These are phyloP conservation scores for Phytophthora kernoviae DNA, from an alignment of 352 stramenopile genomes.

Conservation along the genomic window DNA sequence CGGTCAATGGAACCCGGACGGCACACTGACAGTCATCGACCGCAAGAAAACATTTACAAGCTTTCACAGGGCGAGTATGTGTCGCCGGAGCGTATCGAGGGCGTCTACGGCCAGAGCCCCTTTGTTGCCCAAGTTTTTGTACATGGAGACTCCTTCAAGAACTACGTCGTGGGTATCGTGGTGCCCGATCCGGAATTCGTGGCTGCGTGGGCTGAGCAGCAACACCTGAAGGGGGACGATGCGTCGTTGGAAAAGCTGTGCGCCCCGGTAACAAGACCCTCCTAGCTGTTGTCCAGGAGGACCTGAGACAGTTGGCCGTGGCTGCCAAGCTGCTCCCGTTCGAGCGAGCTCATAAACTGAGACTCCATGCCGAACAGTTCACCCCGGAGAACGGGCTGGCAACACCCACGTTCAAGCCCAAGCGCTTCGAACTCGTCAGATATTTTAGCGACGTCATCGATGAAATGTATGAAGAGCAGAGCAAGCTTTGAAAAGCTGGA, in stretches of 20 bases:
- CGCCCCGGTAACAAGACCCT: slow-evolving; percentile 36
- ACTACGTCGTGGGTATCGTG: slow-evolving; percentile 91
- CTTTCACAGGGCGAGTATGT: slow-evolving; percentile 95
- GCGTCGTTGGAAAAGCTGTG: slow-evolving; percentile 34
- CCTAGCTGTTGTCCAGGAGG: slow-evolving; percentile 32
- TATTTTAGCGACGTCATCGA: slow-evolving; percentile 57
- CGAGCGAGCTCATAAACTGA: slow-evolving; percentile 90
- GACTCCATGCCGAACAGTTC: slow-evolving; percentile 90
- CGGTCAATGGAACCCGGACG: slow-evolving; percentile 91
- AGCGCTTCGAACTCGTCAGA: slow-evolving; percentile 75
- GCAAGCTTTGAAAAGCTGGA: slow-evolving; percentile 38
- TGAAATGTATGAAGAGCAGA: slow-evolving; percentile 55
- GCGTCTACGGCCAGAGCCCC: slow-evolving; percentile 85
- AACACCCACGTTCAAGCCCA: slow-evolving; percentile 97
- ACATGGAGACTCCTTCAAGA: slow-evolving; percentile 93
- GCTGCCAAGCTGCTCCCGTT: slow-evolving; percentile 88
- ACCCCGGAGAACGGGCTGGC: slow-evolving; percentile 90
- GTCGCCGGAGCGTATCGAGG: slow-evolving; percentile 95
- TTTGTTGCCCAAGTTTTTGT: slow-evolving; percentile 95
- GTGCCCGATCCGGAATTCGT: slow-evolving; percentile 73
- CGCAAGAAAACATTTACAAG: slow-evolving; percentile 94
- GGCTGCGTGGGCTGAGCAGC: slow-evolving; percentile 44
- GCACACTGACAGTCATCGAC: slow-evolving; percentile 86
- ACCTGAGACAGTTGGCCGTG: slow-evolving; percentile 50
- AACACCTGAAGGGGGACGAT: slow-evolving; percentile 32